Evolutionary conservation across 805 yeast genomes (phyloP), one percentile per base, ranked within the genome.

Genomic region (Grigorovia yakushimaensis): DNA sequence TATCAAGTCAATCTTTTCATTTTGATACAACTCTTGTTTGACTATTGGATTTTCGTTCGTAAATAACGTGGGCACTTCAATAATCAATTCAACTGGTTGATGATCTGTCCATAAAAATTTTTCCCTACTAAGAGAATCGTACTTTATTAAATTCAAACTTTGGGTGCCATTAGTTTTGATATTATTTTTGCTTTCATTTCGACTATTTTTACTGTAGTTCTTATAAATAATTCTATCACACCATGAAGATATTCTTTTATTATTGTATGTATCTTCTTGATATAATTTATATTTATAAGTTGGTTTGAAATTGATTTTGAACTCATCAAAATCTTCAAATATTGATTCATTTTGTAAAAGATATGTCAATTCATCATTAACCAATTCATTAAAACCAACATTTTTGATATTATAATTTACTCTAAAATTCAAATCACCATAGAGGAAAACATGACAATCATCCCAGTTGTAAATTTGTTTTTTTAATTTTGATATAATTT

Each of bases 341-440:
- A 79, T 70, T 15, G 24, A 11, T 1, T 74, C 74, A 1, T 68
- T 57, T 1, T 17, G 18, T 11, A 41, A 19, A 27, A 41, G 21
- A 18, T 41, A 18, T 17, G 33, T 11, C 5, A 41, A 17, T 19
- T 41, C 39, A 20, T 42, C 44, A 21, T 37, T 23, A 61, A 54
- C 43, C 56, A 56, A 4, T 63, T 59, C 8, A 35, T 20, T 19
- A 33, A 6, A 3, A 33, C 17, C n/a, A 33, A 33, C 18, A 33
- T 33, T 33, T 33, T 15, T 7, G 8, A 20, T 20, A 5, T 36
- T 7, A 9, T 23, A 37, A 15, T 58, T 62, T 7, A 83, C 74
- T 41, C 98, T 71, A 62, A 84, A 89, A 60, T 89, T 89, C 55
- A 89, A 68, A 64, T 89, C 98, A 0, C 98, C 98, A 72, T 86